Conservation (phyloP, 73 alveolate genomes). For the Tetrahymena borealis region DNA sequence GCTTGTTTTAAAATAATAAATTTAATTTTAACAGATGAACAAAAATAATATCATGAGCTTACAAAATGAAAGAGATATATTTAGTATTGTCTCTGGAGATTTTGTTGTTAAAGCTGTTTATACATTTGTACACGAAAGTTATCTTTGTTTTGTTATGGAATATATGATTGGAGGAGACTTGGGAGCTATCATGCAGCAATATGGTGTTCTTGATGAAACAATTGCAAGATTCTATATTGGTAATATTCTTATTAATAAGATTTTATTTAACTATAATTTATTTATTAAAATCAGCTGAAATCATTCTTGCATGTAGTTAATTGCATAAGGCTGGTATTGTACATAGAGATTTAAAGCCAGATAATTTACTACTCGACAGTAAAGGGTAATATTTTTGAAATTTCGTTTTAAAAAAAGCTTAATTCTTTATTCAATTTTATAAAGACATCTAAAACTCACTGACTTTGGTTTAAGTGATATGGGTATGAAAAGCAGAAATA, state of each 20-base stretch:
- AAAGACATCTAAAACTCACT: conserved; percentile 51
- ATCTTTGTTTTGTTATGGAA: conserved; percentile 69
- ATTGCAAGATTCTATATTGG: conserved; percentile 47
- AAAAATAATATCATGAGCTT: conserved; percentile 55
- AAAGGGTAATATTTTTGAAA: conserved; percentile 40
- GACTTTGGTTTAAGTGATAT: conserved; percentile 72
- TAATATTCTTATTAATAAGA: background rate
- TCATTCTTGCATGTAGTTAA: conserved; percentile 63
- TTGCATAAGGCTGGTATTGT: conserved; percentile 56
- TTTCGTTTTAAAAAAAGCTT: background rate
- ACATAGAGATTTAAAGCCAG: conserved; percentile 77
- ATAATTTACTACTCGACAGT: conserved; percentile 58
- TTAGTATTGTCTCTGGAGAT: conserved; percentile 47
- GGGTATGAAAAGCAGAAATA: conserved; percentile 37
- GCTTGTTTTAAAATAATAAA: background rate
- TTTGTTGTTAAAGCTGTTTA: conserved; percentile 69
- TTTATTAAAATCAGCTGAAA: conserved; percentile 39
- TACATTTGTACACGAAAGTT: conserved; percentile 64
- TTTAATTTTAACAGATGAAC: background rate
- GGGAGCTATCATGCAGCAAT: conserved; percentile 44
- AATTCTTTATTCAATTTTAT: background rate
- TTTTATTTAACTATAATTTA: background rate
- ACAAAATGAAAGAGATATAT: conserved; percentile 57
- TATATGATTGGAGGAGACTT: conserved; percentile 81
- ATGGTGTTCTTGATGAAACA: conserved; percentile 59